Base-by-base conservation (phyloP, 257 asterid genomes). In the Handroanthus guayacan region DNA sequence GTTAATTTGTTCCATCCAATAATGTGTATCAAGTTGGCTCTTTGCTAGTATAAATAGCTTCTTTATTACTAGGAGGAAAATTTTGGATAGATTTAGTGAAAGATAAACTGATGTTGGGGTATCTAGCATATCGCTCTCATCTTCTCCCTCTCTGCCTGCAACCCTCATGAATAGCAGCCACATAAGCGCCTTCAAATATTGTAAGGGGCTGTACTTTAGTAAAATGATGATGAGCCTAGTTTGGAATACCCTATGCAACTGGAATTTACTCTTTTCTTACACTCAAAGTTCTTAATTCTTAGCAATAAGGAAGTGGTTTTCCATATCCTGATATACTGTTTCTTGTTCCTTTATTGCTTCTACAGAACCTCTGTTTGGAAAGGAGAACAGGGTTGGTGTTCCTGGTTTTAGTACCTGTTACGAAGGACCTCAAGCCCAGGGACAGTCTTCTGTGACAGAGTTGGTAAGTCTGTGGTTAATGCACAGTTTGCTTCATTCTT, bases 351-450 rank as follows among this genome's bases (percentile, higher is more conserved):
- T 67, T 63, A 44, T 73, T 77, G 71, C 78, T 78, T 56, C 76
- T 79, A 48, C 88, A 92, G 97, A 85, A 61, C 55, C 56, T 67
- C 37, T 51, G 14, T 76, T 55, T 72, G 87, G 79, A 75, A 81
- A 60, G 77, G 87, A 78, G 78, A 79, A 75, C 63, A 50, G 17
- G 78, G 73, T 76, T 62, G 80, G 80, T 86, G 56, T 78, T 67
- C 77, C 87, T n/a, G 87, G 84, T 66, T 68, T 83, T 60, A 54
- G 77, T 71, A 62, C 80, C 77, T 71, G 79, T 83, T 62, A 58
- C 71, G 85, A 72, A 78, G 82, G 70, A 58, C 77, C 82, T 82
- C 80, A 73, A 43, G 77, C 69, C 41, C 90, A 81, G 97, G 90
- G 86, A 78, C 75, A 50, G 72, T 71, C 81, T 55, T 63, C 67